Conservation (phyloP, 139 green algal species). For the Edaphochlamys debaryana region DNA sequence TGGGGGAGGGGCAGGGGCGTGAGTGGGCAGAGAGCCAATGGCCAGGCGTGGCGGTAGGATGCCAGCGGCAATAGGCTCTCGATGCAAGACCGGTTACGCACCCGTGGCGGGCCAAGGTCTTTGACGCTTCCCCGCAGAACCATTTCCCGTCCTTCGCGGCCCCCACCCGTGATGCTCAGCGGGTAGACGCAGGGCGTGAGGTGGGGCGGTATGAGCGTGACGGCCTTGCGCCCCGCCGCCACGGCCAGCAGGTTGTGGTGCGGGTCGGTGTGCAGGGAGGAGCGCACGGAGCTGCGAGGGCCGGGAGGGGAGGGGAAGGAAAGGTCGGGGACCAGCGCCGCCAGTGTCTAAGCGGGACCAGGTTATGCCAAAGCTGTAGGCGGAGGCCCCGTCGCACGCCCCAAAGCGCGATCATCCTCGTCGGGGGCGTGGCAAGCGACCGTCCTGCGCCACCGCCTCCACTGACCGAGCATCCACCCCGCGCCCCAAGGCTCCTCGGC, state of each 20-base stretch:
- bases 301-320: neutral
- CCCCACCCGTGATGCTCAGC: conserved; percentile 46
- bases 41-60: neutral
- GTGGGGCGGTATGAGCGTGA: conserved; percentile 66
- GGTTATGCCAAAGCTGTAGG: neutral
- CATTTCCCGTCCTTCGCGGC: too few relatives aligned
- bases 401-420: too few relatives aligned
- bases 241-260: conserved; percentile 86
- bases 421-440: too few relatives aligned
- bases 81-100: too few relatives aligned
- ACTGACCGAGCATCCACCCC: too few relatives aligned
- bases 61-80: too few relatives aligned
- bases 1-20: neutral
- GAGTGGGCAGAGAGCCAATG: neutral
- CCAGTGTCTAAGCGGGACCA: neutral
- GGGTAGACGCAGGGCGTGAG: conserved; percentile 66
- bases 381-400: too few relatives aligned
- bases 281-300: conserved; percentile 43
- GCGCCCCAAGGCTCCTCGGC: too few relatives aligned
- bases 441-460: too few relatives aligned
- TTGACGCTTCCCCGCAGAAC: too few relatives aligned
- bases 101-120: too few relatives aligned
- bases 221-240: conserved; percentile 70
- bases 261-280: conserved; percentile 86
- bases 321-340: neutral